phyloP scores from a whole-genome alignment of 192 early-diverging fungal species.

The Coemansia sp. region DNA sequence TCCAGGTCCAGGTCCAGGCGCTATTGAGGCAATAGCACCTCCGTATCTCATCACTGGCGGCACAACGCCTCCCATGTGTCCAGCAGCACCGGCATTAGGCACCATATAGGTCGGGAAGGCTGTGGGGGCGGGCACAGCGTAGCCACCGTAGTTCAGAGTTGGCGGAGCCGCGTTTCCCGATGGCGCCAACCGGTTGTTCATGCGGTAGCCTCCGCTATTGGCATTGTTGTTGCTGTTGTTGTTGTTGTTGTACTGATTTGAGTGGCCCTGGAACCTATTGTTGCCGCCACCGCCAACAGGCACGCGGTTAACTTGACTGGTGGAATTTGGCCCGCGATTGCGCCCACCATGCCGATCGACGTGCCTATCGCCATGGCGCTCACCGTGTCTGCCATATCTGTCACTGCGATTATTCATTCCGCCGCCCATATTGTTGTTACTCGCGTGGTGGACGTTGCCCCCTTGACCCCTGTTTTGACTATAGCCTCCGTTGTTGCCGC shows the following conservation, averaged over 20 bases:
- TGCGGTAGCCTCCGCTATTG: conserved; percentile 27
- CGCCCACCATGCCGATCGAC: conserved; percentile 35
- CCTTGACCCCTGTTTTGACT: conserved; percentile 13
- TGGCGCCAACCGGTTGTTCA: conserved; percentile 15
- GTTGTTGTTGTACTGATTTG: conserved; percentile 9
- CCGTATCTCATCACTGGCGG: conserved; percentile 31
- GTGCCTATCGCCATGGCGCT: background rate
- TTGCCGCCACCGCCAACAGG: conserved; percentile 24
- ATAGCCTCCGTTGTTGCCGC: conserved; percentile 15
- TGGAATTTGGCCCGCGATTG: conserved; percentile 12
- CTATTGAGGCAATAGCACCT: conserved; percentile 4
- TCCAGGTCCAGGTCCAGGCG: conserved; percentile 3
- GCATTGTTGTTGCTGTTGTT: background rate
- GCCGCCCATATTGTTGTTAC: conserved; percentile 12
- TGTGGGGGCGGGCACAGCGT: conserved; percentile 30
- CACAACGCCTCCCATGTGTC: conserved; percentile 14
- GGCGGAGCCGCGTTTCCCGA: conserved; percentile 13
- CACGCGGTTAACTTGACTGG: conserved; percentile 44
- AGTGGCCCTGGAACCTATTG: background rate
- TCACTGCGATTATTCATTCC: conserved; percentile 24
- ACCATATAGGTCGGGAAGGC: conserved; percentile 29
- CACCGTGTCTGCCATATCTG: conserved; percentile 20
- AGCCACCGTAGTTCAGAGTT: conserved; percentile 37
- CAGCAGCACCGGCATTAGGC: conserved; percentile 26
- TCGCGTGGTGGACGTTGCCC: background rate